phyloP scores from a whole-genome alignment of 495 filamentous ascomycete genomes.

The Xylaria flabelliformis region DNA sequence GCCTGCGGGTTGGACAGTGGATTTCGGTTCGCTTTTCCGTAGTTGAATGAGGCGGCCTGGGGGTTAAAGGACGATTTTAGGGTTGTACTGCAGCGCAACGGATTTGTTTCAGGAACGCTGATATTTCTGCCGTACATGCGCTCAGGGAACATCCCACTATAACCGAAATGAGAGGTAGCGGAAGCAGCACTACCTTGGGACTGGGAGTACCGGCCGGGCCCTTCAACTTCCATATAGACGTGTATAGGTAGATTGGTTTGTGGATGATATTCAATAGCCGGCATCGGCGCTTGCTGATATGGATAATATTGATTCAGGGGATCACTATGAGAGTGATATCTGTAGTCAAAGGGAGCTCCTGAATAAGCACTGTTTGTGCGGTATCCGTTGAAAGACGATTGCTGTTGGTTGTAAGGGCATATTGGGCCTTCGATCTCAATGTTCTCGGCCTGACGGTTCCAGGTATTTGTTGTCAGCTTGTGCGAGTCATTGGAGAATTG shows the following conservation, averaged over 20 bases:
- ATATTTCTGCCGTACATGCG: background rate
- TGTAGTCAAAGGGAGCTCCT: background rate
- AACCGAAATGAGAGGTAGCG: background rate
- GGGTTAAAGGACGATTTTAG: background rate
- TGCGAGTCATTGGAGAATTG: background rate
- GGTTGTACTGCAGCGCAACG: background rate
- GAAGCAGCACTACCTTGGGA: background rate
- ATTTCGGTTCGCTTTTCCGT: background rate
- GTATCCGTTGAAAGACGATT: background rate
- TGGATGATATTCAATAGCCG: background rate
- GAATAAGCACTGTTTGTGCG: background rate
- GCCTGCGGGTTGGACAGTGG: background rate
- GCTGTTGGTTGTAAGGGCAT: background rate
- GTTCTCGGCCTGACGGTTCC: background rate
- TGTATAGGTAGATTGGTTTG: background rate
- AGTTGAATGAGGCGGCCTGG: background rate
- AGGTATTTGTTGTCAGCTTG: background rate
- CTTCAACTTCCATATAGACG: background rate
- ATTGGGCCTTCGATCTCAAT: background rate
- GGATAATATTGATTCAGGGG: background rate
- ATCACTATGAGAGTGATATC: background rate
- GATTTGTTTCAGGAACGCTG: background rate
- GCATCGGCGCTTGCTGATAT: background rate
- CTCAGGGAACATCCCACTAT: background rate
- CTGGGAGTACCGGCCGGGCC: background rate